These are phyloP conservation scores for Pinus taeda DNA, from an alignment of 75 land plant species.

Conservation along the genomic window DNA sequence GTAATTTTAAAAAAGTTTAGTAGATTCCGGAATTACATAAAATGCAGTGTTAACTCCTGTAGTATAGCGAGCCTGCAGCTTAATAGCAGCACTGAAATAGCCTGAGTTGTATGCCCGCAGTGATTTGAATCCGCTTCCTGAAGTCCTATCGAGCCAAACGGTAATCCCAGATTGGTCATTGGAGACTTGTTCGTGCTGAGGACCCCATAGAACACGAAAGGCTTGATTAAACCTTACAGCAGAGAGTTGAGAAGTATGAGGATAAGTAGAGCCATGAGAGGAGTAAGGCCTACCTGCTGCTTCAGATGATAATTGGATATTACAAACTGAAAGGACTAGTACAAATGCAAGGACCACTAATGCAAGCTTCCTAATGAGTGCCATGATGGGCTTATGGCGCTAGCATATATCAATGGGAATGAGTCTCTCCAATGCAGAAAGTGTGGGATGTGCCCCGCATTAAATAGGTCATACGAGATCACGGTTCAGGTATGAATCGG, in stretches of 20 bases:
- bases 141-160: slow-evolving; percentile 65
- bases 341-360: background rate
- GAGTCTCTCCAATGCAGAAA: background rate
- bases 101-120: no score
- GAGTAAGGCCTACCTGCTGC: no score
- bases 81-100: no score
- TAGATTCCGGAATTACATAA: no score
- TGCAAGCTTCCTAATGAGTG: no score
- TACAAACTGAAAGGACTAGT: background rate
- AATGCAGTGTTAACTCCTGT: no score
- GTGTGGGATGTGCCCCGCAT: background rate
- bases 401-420: background rate
- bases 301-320: background rate
- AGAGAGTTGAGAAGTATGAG: slow-evolving; percentile 30
- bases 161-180: slow-evolving; percentile 35
- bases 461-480: background rate
- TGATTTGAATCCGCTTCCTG: no score
- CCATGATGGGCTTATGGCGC: background rate
- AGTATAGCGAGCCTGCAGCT: no score
- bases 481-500: background rate
- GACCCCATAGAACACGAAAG: slow-evolving; percentile 58
- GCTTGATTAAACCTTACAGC: slow-evolving; percentile 40
- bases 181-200: slow-evolving; percentile 46
- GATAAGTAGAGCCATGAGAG: no score
- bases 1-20: no score